Evolutionary conservation across 1,139 yeast genomes (phyloP).

Genomic region (Hemisphaericaspora xylanilytica): DNA sequence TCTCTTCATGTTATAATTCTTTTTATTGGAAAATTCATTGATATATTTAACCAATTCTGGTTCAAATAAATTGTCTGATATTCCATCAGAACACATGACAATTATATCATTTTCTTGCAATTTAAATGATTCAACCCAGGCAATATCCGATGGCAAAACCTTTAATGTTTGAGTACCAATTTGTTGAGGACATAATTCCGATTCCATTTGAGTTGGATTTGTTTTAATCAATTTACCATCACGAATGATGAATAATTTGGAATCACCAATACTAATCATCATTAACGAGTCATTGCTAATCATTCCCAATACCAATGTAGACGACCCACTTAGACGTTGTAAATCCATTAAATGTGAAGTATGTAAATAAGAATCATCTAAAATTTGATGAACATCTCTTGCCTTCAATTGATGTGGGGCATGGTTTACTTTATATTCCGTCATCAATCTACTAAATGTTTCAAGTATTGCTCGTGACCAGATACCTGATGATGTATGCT

Average conservation of each 20-base stretch:
- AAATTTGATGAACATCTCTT: slow-evolving; percentile 44
- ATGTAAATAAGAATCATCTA: slow-evolving; percentile 52
- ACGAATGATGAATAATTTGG: slow-evolving; percentile 49
- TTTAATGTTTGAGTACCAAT: slow-evolving; percentile 53
- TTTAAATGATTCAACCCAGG: slow-evolving; percentile 45
- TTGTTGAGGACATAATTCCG: slow-evolving; percentile 53
- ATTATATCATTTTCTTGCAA: slow-evolving; percentile 43
- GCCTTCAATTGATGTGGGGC: slow-evolving; percentile 43
- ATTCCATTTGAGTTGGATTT: slow-evolving; percentile 49
- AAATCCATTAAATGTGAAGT: slow-evolving; percentile 55
- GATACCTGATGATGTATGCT: slow-evolving; percentile 42
- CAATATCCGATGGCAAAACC: slow-evolving; percentile 48
- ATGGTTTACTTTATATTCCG: slow-evolving; percentile 44
- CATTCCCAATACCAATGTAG: slow-evolving; percentile 53
- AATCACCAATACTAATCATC: slow-evolving; percentile 57
- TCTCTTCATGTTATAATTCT: slow-evolving; percentile 31
- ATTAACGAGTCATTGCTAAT: slow-evolving; percentile 48
- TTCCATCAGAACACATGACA: slow-evolving; percentile 53
- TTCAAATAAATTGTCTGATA: slow-evolving; percentile 52
- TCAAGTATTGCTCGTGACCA: slow-evolving; percentile 60
- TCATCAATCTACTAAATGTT: slow-evolving; percentile 48
- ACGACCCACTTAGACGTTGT: slow-evolving; percentile 49
- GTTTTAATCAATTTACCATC: slow-evolving; percentile 45
- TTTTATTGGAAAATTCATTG: slow-evolving; percentile 28
- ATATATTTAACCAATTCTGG: slow-evolving; percentile 44